Percentiles rank a stretch among this genome's conserved stretches.
phyloP scores from a whole-genome alignment of 2,329 filamentous ascomycete species.

The Diaporthe sp. region DNA sequence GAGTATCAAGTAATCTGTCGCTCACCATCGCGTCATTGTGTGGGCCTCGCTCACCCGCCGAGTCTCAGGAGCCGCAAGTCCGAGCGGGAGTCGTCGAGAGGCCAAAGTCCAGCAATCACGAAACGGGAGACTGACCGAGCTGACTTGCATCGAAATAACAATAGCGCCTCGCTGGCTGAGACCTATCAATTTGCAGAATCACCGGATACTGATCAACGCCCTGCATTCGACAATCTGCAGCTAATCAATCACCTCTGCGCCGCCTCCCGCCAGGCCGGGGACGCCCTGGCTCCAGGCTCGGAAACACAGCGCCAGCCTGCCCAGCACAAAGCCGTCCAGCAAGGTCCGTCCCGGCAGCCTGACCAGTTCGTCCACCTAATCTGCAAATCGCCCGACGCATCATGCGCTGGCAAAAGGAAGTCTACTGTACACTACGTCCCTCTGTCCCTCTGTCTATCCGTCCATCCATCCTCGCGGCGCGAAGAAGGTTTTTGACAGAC shows the following conservation, averaged over 20 bases:
- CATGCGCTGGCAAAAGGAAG: slow-evolving; percentile 31
- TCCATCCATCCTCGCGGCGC: background rate
- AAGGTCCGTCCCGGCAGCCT: slow-evolving; percentile 25
- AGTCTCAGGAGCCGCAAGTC: slow-evolving; percentile 12
- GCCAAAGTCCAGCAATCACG: slow-evolving; percentile 5
- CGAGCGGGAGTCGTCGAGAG: background rate
- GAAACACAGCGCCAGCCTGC: slow-evolving; percentile 2
- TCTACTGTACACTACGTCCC: background rate
- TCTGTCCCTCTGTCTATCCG: background rate
- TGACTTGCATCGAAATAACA: slow-evolving; percentile 25
- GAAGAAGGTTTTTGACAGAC: slow-evolving; percentile 16
- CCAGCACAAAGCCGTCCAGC: slow-evolving; percentile 3
- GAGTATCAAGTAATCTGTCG: slow-evolving; percentile 14
- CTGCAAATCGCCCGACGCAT: slow-evolving; percentile 5
- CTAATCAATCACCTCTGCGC: slow-evolving; percentile 28
- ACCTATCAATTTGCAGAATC: slow-evolving; percentile 40
- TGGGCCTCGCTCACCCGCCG: slow-evolving; percentile 21
- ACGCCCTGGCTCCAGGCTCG: slow-evolving; percentile 21
- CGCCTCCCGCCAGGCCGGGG: slow-evolving; percentile 14
- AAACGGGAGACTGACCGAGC: slow-evolving; percentile 3
- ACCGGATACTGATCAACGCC: slow-evolving; percentile 25
- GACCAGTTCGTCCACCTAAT: slow-evolving; percentile 12
- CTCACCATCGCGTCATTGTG: slow-evolving; percentile 33
- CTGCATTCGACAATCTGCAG: slow-evolving; percentile 24
- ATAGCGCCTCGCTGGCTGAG: slow-evolving; percentile 38